Evolutionary conservation across 768 basidiomycete genomes (phyloP).

Genomic region (Xanthoconium stramineum): DNA sequence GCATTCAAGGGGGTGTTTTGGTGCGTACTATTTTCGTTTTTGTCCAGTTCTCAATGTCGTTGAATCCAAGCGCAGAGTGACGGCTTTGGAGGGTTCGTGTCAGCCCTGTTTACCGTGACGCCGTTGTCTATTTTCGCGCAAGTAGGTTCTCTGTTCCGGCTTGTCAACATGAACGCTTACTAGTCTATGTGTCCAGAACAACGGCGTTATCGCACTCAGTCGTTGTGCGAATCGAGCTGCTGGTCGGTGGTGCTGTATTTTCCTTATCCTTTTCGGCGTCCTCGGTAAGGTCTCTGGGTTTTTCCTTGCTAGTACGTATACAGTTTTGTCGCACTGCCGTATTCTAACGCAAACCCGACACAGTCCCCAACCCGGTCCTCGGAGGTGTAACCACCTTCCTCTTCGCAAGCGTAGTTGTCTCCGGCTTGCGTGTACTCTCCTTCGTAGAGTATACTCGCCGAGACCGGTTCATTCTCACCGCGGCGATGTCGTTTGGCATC

Average conservation of each 20-base stretch:
- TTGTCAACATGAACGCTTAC: neutral
- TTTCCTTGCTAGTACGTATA: conserved; percentile 64
- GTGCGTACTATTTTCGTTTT: conserved; percentile 30
- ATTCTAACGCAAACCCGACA: neutral
- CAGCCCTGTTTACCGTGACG: conserved; percentile 77
- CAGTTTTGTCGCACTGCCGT: neutral
- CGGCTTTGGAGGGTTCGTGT: conserved; percentile 76
- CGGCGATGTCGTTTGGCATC: conserved; percentile 65
- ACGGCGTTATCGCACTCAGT: conserved; percentile 80
- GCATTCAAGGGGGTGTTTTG: conserved; percentile 81
- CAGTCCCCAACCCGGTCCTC: conserved; percentile 74
- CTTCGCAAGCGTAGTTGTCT: conserved; percentile 70
- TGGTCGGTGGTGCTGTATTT: conserved; percentile 74
- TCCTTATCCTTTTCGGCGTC: conserved; percentile 77
- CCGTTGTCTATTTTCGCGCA: conserved; percentile 79
- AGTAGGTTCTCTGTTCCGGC: conserved; percentile 21
- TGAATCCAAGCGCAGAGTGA: conserved; percentile 47
- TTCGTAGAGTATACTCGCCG: conserved; percentile 57
- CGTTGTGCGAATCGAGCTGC: conserved; percentile 80
- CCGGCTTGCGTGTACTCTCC: conserved; percentile 68
- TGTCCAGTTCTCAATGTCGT: neutral
- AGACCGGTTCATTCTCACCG: conserved; percentile 67
- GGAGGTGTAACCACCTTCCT: conserved; percentile 88
- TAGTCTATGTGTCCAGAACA: conserved; percentile 46
- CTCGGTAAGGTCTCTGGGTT: conserved; percentile 82